phyloP scores from a whole-genome alignment of 805 yeast genomes.

The Saturnispora mendoncae region DNA sequence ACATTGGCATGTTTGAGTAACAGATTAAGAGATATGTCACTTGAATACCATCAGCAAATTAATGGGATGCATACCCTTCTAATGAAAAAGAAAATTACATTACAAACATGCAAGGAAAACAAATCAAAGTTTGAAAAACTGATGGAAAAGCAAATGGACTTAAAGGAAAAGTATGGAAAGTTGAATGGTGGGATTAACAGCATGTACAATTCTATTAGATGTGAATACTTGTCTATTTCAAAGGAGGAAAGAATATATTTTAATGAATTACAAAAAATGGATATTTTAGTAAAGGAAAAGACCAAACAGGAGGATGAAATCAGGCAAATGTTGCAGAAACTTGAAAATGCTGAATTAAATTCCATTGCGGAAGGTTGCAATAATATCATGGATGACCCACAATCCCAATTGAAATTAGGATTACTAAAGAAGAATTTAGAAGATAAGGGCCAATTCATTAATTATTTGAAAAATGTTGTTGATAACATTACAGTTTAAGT shows the following conservation, averaged over 20 bases:
- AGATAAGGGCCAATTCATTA: slow-evolving; percentile 12
- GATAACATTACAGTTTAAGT: slow-evolving; percentile 1
- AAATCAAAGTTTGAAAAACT: slow-evolving; percentile 1
- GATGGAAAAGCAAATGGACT: slow-evolving; percentile 23
- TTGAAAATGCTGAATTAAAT: slow-evolving; percentile 17
- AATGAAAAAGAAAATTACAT: slow-evolving; percentile 9
- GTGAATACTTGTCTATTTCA: slow-evolving; percentile 17
- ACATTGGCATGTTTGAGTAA: slow-evolving; percentile 14
- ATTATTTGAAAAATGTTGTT: slow-evolving; percentile 10
- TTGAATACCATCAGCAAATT: slow-evolving; percentile 23
- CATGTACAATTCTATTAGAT: slow-evolving; percentile 4
- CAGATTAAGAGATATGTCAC: slow-evolving; percentile 15
- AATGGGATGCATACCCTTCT: slow-evolving; percentile 14
- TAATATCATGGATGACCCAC: slow-evolving; percentile 7
- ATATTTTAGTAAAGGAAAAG: slow-evolving; percentile 14
- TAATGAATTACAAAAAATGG: slow-evolving; percentile 20
- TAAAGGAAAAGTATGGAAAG: slow-evolving; percentile 17
- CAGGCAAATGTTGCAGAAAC: slow-evolving; percentile 11
- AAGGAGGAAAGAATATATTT: slow-evolving; percentile 21
- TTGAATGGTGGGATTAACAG: slow-evolving; percentile 5
- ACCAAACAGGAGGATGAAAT: slow-evolving; percentile 15
- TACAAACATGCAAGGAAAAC: slow-evolving; percentile 1
- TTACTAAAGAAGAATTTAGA: slow-evolving; percentile 18
- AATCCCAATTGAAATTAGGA: slow-evolving; percentile 10
- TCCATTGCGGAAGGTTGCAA: slow-evolving; percentile 7